Conservation (phyloP, 495 filamentous ascomycete genomes). For the Clohesyomyces aquaticus region DNA sequence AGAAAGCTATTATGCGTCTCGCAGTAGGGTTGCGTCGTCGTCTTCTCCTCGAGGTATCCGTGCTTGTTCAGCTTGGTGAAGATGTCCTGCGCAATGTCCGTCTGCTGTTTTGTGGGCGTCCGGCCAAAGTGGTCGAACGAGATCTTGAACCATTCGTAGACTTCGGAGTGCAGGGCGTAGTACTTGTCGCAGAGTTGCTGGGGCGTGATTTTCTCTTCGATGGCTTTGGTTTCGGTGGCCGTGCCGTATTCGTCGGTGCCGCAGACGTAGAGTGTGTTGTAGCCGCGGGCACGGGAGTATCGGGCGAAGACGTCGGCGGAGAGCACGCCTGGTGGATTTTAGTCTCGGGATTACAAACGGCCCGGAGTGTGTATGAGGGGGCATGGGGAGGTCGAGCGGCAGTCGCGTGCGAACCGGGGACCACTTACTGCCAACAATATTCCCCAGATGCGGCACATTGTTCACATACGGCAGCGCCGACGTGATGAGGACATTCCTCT, state of each 20-base stretch:
- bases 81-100: slow-evolving; percentile 82
- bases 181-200: slow-evolving; percentile 83
- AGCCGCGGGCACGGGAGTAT: slow-evolving; percentile 71
- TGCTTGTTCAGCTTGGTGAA: slow-evolving; percentile 78
- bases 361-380: no score
- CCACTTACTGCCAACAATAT: slow-evolving; percentile 74
- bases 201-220: slow-evolving; percentile 69
- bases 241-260: slow-evolving; percentile 82
- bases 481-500: slow-evolving; percentile 58
- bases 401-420: neutral
- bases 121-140: slow-evolving; percentile 84
- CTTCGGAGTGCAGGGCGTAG: slow-evolving; percentile 76
- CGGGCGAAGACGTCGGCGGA: slow-evolving; percentile 79
- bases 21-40: slow-evolving; percentile 81
- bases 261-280: slow-evolving; percentile 67
- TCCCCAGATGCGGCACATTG: slow-evolving; percentile 76
- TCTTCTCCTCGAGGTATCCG: slow-evolving; percentile 79
- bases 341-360: no score
- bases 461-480: slow-evolving; percentile 75
- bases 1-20: slow-evolving; percentile 78
- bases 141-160: slow-evolving; percentile 87
- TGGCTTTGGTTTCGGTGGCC: slow-evolving; percentile 81
- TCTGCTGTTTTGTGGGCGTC: slow-evolving; percentile 80
- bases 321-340: slow-evolving; percentile 59
- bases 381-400: no score